Evolutionary conservation across 768 basidiomycete species (phyloP).

Genomic region (Daedaleopsis sinensis): DNA sequence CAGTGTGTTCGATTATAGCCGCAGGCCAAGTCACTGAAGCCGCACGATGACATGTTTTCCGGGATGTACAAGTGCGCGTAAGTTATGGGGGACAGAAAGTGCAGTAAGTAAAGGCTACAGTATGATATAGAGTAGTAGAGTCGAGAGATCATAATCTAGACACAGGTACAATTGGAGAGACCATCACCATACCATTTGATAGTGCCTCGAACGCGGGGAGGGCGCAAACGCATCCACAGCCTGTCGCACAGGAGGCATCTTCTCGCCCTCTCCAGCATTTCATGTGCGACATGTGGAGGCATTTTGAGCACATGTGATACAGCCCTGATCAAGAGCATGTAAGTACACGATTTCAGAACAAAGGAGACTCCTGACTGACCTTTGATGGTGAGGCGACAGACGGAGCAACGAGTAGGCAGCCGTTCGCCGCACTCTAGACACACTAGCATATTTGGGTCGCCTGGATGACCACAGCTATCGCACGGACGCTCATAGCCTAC

Average conservation of each 20-base stretch:
- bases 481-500: conserved; percentile 47
- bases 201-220: conserved; percentile 10
- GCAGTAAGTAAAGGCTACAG: no score
- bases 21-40: no score
- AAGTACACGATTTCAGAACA: background rate
- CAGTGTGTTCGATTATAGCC: no score
- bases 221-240: conserved; percentile 32
- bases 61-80: no score
- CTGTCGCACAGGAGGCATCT: conserved; percentile 26
- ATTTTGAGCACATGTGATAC: conserved; percentile 28
- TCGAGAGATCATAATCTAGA: background rate
- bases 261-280: conserved; percentile 27
- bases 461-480: conserved; percentile 25
- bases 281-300: conserved; percentile 30
- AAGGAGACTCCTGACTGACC: conserved; percentile 41
- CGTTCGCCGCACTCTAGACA: conserved; percentile 43
- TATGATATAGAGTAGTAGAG: no score
- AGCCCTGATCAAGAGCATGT: conserved; percentile 20
- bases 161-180: conserved; percentile 7
- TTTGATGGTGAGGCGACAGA: conserved; percentile 78
- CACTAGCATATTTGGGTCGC: conserved; percentile 39
- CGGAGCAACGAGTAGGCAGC: conserved; percentile 58
- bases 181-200: conserved; percentile 13
- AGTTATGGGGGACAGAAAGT: no score
- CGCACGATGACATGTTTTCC: no score